phyloP scores from a whole-genome alignment of 441 rosid species.

The Erysimum pusillum region DNA sequence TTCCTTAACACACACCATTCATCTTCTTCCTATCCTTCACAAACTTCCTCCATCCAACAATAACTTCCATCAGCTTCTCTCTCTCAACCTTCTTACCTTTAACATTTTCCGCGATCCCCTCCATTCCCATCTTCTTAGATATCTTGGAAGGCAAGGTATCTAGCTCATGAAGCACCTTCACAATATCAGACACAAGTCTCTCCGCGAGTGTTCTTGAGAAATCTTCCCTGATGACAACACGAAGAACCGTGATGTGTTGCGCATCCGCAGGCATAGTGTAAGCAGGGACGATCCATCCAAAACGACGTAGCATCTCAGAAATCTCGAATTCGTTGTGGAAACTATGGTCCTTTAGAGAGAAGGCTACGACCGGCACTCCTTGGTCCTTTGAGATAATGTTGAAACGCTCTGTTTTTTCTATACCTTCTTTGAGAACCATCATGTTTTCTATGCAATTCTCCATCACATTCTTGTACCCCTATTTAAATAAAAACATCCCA shows the following conservation, averaged over 20 bases:
- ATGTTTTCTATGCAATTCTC: constrained; percentile 82
- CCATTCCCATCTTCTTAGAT: constrained; percentile 47
- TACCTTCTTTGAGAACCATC: constrained; percentile 66
- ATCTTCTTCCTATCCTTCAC: constrained; percentile 63
- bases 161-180: constrained; percentile 76
- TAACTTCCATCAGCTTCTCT: constrained; percentile 74
- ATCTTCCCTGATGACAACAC: constrained; percentile 90
- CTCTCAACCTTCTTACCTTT: constrained; percentile 54
- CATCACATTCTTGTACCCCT: constrained; percentile 87
- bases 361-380: constrained; percentile 91
- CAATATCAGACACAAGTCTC: constrained; percentile 78
- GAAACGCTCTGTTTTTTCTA: constrained; percentile 70
- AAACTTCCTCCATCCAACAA: constrained; percentile 77
- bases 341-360: constrained; percentile 77
- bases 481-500: background rate
- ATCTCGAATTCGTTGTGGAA: constrained; percentile 74
- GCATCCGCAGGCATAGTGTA: constrained; percentile 92
- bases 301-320: constrained; percentile 70
- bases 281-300: constrained; percentile 91
- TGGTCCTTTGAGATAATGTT: constrained; percentile 80
- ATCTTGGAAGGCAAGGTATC: constrained; percentile 69
- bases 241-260: constrained; percentile 82
- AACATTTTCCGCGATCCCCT: background rate
- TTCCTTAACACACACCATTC: constrained; percentile 50
- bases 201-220: constrained; percentile 87